Evolutionary conservation across 371 early-diverging fungal genomes (phyloP).

Genomic region (Apophysomyces ossiformis): DNA sequence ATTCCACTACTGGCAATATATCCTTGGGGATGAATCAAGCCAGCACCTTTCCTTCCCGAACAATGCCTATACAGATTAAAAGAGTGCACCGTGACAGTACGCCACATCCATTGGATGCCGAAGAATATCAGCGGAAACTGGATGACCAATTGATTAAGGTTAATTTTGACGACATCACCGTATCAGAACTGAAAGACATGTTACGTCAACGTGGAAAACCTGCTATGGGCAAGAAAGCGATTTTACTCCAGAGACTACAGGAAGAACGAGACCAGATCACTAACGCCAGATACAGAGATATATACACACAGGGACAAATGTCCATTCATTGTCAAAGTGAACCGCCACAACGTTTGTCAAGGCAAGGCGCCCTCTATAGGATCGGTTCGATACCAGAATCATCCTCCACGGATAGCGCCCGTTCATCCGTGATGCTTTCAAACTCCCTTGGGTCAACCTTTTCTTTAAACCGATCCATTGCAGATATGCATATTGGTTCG

Average conservation of each 20-base stretch:
- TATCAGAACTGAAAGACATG: conserved; percentile 73
- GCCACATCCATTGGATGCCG: conserved; percentile 38
- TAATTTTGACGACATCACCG: conserved; percentile 72
- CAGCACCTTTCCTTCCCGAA: conserved; percentile 25
- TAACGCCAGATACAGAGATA: conserved; percentile 19
- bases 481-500: conserved; percentile 39
- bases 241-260: conserved; percentile 42
- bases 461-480: conserved; percentile 32
- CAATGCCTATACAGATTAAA: conserved; percentile 37
- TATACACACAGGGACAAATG: conserved; percentile 26
- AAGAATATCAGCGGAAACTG: conserved; percentile 53
- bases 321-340: not conserved
- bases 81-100: conserved; percentile 26
- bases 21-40: conserved; percentile 3
- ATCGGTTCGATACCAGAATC: not conserved
- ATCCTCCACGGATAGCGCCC: conserved; percentile 26
- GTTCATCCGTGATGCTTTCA: conserved; percentile 9
- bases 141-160: conserved; percentile 62
- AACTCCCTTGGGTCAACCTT: conserved; percentile 22
- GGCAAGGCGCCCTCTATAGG: not conserved
- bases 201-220: conserved; percentile 47
- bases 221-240: conserved; percentile 62
- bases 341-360: not conserved
- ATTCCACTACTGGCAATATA: not conserved
- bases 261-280: conserved; percentile 57